Base-by-base conservation (phyloP, 371 early-diverging fungal species). In the Apophysomyces trapeziformis region DNA sequence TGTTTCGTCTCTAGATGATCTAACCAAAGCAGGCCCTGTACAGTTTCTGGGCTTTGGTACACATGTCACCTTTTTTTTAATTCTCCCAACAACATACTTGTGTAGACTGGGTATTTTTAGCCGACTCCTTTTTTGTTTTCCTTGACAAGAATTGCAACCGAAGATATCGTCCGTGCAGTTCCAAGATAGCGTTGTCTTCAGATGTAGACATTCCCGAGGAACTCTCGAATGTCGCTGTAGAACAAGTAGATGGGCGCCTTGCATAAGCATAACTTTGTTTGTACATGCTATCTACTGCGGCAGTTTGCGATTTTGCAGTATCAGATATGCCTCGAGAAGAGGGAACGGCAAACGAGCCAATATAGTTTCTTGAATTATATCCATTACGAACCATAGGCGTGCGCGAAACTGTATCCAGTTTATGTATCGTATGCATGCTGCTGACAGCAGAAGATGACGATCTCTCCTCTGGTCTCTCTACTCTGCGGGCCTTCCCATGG, bases 131-230 rank as follows among this genome's bases (percentile, higher is more conserved):
- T 37, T 62, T 58, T 14, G 58, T 43, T 26, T 58, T 37, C 12
- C 61, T 38, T 16, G 63, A 37, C 2, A 67, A 16, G 13, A 36
- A 58, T 67, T 63, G 50, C 58, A 58, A 58, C 39, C 63, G 67
- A 2, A 62, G 35, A 58, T 62, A 67, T 14, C 38, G 43, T n/a
- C 58, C 59, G 38, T 67, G 62, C 18, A 45, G 35, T 5, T 50
- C 16, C 8, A 60, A 44, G 16, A 65, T 16, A 1, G 35, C 26
- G 18, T 60, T 46, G 18, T 50, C 21, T 21, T 50, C 18, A 3
- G 32, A 26, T 26, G 32, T 26, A 26, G 32, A 26, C 54, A 50
- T 21, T 21, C 16, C 54, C 1, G 32, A 50, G 4, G 54, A 16
- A 21, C 21, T 50, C 32, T 50, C 54, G 4, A 50, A 7, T 5